These are phyloP conservation scores for Arthrinium phaeospermum DNA, from an alignment of 2,329 filamentous ascomycete species.

Conservation along the genomic window DNA sequence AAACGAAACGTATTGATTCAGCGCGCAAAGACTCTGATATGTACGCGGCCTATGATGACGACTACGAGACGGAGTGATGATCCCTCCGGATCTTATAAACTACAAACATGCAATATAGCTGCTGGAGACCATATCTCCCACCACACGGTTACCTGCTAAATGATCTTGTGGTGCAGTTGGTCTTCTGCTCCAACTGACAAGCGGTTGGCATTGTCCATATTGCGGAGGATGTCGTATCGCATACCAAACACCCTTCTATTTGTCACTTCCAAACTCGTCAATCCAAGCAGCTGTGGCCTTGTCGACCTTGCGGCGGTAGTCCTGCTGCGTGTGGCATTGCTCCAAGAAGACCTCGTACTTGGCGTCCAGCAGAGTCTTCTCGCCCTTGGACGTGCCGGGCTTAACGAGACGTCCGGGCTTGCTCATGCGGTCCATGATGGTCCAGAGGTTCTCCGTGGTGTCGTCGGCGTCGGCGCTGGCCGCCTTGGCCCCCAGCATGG, in stretches of 20 bases:
- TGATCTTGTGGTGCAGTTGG: neutral
- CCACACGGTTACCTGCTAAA: neutral
- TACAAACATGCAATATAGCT: neutral
- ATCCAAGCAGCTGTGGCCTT: conserved; percentile 52
- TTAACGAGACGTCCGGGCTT: conserved; percentile 86
- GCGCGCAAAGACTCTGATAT: neutral
- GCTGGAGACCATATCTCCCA: no score
- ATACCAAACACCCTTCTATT: neutral
- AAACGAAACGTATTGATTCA: neutral
- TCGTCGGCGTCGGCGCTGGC: conserved; percentile 80
- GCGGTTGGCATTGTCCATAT: no score
- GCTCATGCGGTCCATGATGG: conserved; percentile 97
- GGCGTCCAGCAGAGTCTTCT: conserved; percentile 80
- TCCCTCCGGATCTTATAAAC: neutral
- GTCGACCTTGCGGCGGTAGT: conserved; percentile 81
- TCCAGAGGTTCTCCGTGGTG: conserved; percentile 87
- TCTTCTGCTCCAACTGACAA: neutral
- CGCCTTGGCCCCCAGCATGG: conserved; percentile 98
- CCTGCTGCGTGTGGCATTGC: conserved; percentile 84
- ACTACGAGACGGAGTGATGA: neutral
- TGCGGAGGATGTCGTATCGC: neutral
- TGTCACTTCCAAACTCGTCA: conserved; percentile 24
- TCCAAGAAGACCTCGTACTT: conserved; percentile 98
- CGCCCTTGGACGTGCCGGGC: conserved; percentile 71
- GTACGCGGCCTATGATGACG: neutral